Conservation (phyloP, 2,329 filamentous ascomycete genomes). For the Thermomyces lanuginosus region DNA sequence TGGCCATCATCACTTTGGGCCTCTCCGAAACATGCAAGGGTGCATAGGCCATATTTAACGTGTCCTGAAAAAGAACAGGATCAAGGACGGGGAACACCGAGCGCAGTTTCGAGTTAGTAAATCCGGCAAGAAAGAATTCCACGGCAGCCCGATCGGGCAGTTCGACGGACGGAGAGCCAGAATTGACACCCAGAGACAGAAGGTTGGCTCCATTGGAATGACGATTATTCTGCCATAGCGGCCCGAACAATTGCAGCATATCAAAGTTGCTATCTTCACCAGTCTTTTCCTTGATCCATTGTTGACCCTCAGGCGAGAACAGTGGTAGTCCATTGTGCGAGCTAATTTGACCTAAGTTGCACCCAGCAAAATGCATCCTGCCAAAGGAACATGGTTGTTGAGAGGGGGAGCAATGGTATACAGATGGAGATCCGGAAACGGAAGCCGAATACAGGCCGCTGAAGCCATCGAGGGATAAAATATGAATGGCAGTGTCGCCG, state of each 20-base stretch:
- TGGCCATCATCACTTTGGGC: constrained; percentile 20
- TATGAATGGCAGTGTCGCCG: constrained; percentile 12
- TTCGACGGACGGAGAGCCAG: constrained; percentile 12
- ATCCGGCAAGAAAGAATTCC: constrained; percentile 19
- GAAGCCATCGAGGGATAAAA: constrained; percentile 1
- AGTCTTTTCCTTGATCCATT: constrained; percentile 34
- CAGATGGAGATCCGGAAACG: constrained; percentile 1
- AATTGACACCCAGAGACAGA: too few relatives aligned
- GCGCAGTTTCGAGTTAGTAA: constrained; percentile 20
- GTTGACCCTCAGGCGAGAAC: constrained; percentile 31
- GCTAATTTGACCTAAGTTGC: constrained; percentile 32
- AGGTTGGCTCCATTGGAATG: not conserved
- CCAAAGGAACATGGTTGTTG: constrained; percentile 20
- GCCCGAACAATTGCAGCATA: constrained; percentile 12
- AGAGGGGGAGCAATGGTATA: constrained; percentile 10
- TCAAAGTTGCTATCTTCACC: constrained; percentile 23
- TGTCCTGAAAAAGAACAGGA: constrained; percentile 30
- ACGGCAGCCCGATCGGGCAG: constrained; percentile 22
- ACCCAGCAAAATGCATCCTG: constrained; percentile 33
- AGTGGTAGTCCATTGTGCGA: constrained; percentile 35
- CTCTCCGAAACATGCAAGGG: constrained; percentile 7
- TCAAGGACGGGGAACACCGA: constrained; percentile 37
- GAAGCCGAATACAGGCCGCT: not conserved
- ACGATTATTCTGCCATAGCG: constrained; percentile 21
- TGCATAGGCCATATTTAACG: constrained; percentile 31